phyloP scores from a whole-genome alignment of 768 basidiomycete species.

The Boletales sp. region DNA sequence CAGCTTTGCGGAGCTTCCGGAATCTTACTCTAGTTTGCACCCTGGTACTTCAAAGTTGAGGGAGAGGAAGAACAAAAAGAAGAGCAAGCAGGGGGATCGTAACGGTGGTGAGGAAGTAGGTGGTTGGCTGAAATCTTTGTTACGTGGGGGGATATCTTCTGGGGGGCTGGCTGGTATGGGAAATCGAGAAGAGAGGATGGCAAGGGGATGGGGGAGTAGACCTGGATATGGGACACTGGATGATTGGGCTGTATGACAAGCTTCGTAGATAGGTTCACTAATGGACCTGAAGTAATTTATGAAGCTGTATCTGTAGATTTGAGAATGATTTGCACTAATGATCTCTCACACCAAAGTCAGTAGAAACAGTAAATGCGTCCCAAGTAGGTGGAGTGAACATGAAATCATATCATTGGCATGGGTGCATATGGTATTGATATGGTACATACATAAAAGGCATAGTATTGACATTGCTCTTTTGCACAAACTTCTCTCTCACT shows the following conservation, averaged over 20 bases:
- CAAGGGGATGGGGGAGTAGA: conserved; percentile 45
- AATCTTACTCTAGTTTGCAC: conserved; percentile 49
- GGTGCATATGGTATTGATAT: conserved; percentile 4
- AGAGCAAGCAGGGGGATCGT: conserved; percentile 32
- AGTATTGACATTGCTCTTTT: background rate
- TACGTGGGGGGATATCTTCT: conserved; percentile 21
- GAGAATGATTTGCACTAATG: no score
- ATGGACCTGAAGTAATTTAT: conserved; percentile 8
- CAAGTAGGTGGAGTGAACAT: background rate
- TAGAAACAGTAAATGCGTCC: no score
- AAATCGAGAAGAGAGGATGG: conserved; percentile 48
- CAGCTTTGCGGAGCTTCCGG: conserved; percentile 72
- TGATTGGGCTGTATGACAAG: conserved; percentile 51
- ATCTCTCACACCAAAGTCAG: no score
- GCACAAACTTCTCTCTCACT: background rate
- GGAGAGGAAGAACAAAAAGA: conserved; percentile 28
- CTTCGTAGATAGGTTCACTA: background rate
- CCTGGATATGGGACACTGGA: conserved; percentile 42
- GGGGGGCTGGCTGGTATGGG: conserved; percentile 16
- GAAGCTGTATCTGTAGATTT: background rate
- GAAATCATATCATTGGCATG: conserved; percentile 17
- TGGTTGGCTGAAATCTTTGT: conserved; percentile 24
- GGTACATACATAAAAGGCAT: conserved; percentile 11
- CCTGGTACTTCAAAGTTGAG: conserved; percentile 34
- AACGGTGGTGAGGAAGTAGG: conserved; percentile 25